Percentiles rank a stretch among this genome's conserved stretches.
Conservation (phyloP, 768 basidiomycete genomes). For the Saitozyma sp. region DNA sequence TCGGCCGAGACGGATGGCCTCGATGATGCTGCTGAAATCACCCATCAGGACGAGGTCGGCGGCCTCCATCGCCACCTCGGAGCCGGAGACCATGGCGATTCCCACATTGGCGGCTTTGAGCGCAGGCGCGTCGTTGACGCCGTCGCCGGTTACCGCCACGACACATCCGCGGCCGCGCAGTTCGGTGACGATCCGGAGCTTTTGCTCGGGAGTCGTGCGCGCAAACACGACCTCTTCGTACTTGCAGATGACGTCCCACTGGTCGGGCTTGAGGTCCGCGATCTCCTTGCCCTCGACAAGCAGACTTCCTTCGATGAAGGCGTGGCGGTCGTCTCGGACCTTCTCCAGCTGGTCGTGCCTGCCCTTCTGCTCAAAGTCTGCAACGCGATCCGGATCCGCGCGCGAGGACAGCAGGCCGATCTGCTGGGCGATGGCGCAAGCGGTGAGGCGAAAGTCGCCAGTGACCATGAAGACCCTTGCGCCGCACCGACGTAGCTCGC, state of each 20-base stretch:
- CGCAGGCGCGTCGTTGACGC: neutral
- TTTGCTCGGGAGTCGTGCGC: neutral
- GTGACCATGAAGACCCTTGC: neutral
- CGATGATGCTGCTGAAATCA: neutral
- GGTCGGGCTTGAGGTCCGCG: neutral
- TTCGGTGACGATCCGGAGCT: neutral
- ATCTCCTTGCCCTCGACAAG: neutral
- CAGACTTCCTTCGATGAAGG: neutral
- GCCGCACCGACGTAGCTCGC: neutral
- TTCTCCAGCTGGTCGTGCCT: too few species aligned
- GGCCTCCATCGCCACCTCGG: neutral
- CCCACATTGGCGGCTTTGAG: neutral
- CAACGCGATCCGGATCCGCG: neutral
- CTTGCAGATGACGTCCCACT: slow-evolving; percentile 2
- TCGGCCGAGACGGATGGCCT: neutral
- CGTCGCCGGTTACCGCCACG: neutral
- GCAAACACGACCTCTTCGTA: neutral
- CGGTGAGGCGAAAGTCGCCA: neutral
- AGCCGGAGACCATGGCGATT: neutral
- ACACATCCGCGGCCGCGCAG: neutral
- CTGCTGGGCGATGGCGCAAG: neutral
- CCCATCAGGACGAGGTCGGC: neutral
- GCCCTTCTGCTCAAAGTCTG: neutral
- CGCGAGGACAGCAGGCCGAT: neutral
- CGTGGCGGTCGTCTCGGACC: neutral